Evolutionary conservation across 139 green algal genomes (phyloP), one percentile per base, ranked within the genome.

Genomic region (Zygnema cylindricum): DNA sequence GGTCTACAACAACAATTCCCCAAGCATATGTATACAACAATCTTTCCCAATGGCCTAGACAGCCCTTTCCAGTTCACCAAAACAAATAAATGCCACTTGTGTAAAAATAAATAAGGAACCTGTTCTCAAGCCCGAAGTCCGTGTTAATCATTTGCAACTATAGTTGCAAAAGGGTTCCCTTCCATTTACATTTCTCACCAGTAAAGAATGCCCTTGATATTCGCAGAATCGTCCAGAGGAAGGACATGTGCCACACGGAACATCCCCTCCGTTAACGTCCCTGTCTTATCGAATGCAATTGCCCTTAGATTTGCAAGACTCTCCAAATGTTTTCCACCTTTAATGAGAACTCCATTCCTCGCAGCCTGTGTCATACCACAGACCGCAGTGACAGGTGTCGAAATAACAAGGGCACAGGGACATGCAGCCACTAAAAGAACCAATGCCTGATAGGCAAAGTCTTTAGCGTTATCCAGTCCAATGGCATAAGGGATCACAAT

Each of bases 351-450:
- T 11, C 94, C 95, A 40, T 93, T 77, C 25, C 85, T 86, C 2
- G 93, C 93, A 22, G 92, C 92, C 0, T 86, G 43, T 0, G 95
- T 90, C 3, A 96, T 73, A 1, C 81, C 95, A 11, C 85, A 92
- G 25, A 97, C 93, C 30, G 92, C 90, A 1, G 92, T 86, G 3
- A 97, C 93, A 23, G 95, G 95, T 21, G 95, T 97, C 39, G 92
- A 95, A n/a, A 98, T 93, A 41, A 98, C 95, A 38, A 98, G 91
- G 25, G 95, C 95, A 84, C 95, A 98, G 39, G 95, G 95, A 90
- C 95, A 97, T 32, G 95, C 95, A 1, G 93, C 94, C 21, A 98
- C 95, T 22, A 98, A 91, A 36, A 98, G 87, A 38, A 96, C 92
- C 69, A 97, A 89, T 22, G 95, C 93, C 41, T 95, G 87, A 85